Evolutionary conservation across 2,329 filamentous ascomycete genomes (phyloP), one percentile per base, ranked within the genome.

Genomic region (Arthrobotrys iridis): DNA sequence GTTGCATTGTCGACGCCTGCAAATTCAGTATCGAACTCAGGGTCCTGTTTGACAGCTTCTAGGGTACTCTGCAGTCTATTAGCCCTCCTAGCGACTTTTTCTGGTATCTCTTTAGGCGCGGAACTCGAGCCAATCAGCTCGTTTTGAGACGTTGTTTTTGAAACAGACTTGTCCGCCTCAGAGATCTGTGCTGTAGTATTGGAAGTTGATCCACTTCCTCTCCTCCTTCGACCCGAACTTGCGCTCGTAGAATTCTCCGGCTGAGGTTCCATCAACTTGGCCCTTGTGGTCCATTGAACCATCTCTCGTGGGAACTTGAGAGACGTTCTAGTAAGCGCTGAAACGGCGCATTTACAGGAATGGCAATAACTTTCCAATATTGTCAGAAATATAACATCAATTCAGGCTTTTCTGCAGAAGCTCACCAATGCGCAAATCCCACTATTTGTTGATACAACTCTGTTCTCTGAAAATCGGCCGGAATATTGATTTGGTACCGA

Each of bases 381-480:
- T 26, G 13, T 33, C 5, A 28, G 35, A 64, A 33, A 40, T 20
- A 18, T n/a, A 10, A 43, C 2, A 30, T 20, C n/a, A n/a, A 65
- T 18, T 4, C 20, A 20, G 1, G 10, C 33, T 59, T 43, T n/a
- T 20, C 30, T 50, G 10, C 20, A 20, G 4, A 5, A 2, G 59
- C 68, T 43, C 28, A 75, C 71, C 71, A 75, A 41, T 75, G 71
- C 7, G 63, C 45, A 33, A 75, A 75, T 10, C 71, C 71, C 35
- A 75, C 71, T 10, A 75, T 41, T 18, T 75, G 43, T 5, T 68
- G 22, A 24, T 68, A 75, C 3, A 75, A 18, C 30, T 75, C 71
- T 4, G 71, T 68, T 13, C 50, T 48, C 33, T 75, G 71, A 30
- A 75, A 75, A 2, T 75, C 57, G 4, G 58, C 22, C 10, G 71